A percentile compares a stretch with the other conserved stretches of the same genome.
These are phyloP conservation scores for Puccinia sorghi DNA, from an alignment of 1,284 basidiomycete genomes.

Conservation along the genomic window DNA sequence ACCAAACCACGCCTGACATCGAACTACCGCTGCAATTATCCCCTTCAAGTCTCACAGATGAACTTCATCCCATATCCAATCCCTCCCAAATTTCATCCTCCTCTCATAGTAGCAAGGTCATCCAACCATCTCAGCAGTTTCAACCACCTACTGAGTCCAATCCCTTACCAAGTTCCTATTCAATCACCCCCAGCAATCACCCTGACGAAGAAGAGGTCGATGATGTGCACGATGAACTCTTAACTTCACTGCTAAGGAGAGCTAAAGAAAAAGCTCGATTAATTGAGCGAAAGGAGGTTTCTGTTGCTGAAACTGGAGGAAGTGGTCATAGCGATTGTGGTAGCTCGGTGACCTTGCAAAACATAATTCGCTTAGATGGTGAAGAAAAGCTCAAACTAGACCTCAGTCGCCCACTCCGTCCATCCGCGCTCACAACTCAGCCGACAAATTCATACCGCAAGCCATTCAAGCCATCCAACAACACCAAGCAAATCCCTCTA, in stretches of 20 bases:
- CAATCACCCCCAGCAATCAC: no score
- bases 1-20: not conserved
- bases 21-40: not conserved
- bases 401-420: not conserved
- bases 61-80: not conserved
- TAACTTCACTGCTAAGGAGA: not conserved
- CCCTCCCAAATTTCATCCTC: not conserved
- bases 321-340: not conserved
- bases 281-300: not conserved
- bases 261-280: conserved; percentile 4
- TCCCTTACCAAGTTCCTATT: not conserved
- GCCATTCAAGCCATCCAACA: not conserved
- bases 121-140: no score
- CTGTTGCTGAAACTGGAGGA: not conserved
- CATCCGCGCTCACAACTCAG: not conserved
- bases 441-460: not conserved
- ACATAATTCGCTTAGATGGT: not conserved
- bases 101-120: not conserved
- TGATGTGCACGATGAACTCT: not conserved
- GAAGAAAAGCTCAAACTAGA: not conserved
- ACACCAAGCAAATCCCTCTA: not conserved
- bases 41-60: not conserved
- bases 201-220: not conserved
- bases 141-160: no score
- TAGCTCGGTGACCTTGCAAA: not conserved